A percentile compares a stretch with the other conserved stretches of the same genome.
phyloP scores from a whole-genome alignment of 176 grass and related monocot genomes.

The Eleusine indica region DNA sequence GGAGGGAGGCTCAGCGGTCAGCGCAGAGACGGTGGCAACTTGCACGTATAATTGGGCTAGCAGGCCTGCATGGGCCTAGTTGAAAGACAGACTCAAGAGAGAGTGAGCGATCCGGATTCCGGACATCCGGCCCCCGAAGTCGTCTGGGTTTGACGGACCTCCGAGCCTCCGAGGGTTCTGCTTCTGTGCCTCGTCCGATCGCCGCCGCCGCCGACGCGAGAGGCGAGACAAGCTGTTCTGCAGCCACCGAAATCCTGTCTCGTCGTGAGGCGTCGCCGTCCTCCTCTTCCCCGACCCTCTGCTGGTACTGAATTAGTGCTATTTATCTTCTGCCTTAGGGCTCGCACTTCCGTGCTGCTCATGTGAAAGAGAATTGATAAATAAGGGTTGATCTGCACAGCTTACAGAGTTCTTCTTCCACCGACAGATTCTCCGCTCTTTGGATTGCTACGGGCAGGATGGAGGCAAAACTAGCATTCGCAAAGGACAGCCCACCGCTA shows the following conservation, averaged over 20 bases:
- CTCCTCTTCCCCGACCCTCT: neutral
- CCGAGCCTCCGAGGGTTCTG: neutral
- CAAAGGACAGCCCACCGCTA: conserved; percentile 64
- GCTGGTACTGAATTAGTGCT: neutral
- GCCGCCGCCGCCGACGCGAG: neutral
- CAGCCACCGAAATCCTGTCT: too few species aligned
- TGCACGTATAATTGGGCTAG: too few species aligned
- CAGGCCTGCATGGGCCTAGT: neutral
- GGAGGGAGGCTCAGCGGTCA: too few species aligned
- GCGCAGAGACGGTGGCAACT: too few species aligned
- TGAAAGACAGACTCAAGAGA: neutral
- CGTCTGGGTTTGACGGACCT: too few species aligned
- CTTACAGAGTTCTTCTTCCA: neutral
- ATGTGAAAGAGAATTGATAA: neutral
- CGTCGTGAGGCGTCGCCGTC: neutral
- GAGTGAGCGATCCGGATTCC: neutral
- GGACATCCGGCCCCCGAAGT: too few species aligned
- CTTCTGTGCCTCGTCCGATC: too few species aligned
- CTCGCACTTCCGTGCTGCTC: neutral
- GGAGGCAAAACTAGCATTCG: conserved; percentile 60
- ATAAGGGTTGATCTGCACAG: neutral
- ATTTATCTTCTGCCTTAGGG: neutral
- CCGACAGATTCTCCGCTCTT: neutral
- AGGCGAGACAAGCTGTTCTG: neutral
- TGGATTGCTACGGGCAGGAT: conserved; percentile 33